phyloP scores from a whole-genome alignment of 495 filamentous ascomycete genomes.

The Aspergillus funiculosus region DNA sequence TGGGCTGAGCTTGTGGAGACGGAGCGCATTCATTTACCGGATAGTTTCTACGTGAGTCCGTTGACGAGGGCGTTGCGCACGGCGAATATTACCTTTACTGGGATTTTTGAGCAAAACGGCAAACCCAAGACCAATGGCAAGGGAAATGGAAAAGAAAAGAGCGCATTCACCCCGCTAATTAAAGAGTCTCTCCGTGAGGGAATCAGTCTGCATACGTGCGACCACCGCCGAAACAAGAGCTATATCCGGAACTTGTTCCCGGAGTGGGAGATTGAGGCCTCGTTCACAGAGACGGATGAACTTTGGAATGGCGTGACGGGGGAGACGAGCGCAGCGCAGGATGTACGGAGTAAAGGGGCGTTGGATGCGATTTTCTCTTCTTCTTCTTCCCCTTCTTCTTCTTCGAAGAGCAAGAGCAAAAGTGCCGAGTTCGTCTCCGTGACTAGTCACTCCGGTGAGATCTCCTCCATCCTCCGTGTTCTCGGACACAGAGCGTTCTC shows the following conservation, averaged over 20 bases:
- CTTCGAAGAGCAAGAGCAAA: constrained; percentile 29
- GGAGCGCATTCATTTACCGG: constrained; percentile 56
- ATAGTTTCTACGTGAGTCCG: constrained; percentile 64
- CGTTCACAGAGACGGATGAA: constrained; percentile 57
- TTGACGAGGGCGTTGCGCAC: constrained; percentile 63
- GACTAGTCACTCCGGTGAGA: constrained; percentile 65
- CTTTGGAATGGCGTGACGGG: constrained; percentile 53
- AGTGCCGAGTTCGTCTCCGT: constrained; percentile 54
- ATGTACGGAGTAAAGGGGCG: constrained; percentile 46
- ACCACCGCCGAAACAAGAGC: constrained; percentile 54
- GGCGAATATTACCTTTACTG: constrained; percentile 54
- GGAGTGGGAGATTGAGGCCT: constrained; percentile 52
- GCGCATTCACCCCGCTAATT: constrained; percentile 54
- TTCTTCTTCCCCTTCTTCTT: not conserved
- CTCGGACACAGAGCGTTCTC: constrained; percentile 56
- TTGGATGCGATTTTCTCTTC: constrained; percentile 57
- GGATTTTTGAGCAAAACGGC: constrained; percentile 43
- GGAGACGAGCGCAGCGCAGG: constrained; percentile 51
- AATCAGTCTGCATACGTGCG: constrained; percentile 73
- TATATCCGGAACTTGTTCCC: constrained; percentile 57
- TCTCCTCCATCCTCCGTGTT: constrained; percentile 50
- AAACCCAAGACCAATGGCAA: too few relatives aligned
- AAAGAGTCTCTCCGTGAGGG: constrained; percentile 69
- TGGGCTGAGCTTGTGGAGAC: constrained; percentile 52
- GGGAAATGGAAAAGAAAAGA: too few relatives aligned